Conservation (phyloP, 2,329 filamentous ascomycete genomes). For the Fusarium secorum region DNA sequence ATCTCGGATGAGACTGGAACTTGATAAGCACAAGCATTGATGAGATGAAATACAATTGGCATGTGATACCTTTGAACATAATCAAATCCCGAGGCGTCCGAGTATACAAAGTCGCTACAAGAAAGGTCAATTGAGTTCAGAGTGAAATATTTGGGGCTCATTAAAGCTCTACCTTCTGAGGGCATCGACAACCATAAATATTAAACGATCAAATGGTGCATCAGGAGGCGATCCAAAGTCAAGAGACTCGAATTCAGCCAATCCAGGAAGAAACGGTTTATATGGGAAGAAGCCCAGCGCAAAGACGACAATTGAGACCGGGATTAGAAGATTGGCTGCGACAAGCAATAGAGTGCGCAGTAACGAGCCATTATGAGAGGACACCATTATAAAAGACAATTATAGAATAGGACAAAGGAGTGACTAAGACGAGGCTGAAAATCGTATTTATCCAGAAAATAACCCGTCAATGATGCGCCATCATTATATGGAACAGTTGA, state of each 20-base stretch:
- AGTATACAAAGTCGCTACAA: conserved; percentile 89
- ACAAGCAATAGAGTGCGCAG: conserved; percentile 58
- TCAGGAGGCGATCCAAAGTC: conserved; percentile 64
- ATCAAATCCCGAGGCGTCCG: conserved; percentile 78
- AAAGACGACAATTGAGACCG: conserved; percentile 77
- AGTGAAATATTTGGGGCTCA: neutral
- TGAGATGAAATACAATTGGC: neutral
- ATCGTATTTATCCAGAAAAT: neutral
- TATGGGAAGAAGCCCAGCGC: conserved; percentile 96
- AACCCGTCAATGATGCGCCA: conserved; percentile 27
- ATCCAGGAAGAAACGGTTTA: conserved; percentile 88
- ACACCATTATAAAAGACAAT: conserved; percentile 35
- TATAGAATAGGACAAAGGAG: conserved; percentile 9
- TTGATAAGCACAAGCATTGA: conserved; percentile 10
- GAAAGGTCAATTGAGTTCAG: conserved; percentile 22
- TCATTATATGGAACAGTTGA: conserved; percentile 8
- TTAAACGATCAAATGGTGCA: conserved; percentile 83
- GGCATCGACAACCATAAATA: conserved; percentile 99
- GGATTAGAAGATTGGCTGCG: conserved; percentile 79
- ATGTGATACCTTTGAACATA: conserved; percentile 82
- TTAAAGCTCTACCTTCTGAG: conserved; percentile 72
- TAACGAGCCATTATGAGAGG: conserved; percentile 38
- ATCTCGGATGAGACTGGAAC: conserved; percentile 76
- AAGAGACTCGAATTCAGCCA: conserved; percentile 72
- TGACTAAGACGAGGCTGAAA: conserved; percentile 13